phyloP scores from a whole-genome alignment of 1,284 basidiomycete genomes.

The Mycena citricolor region DNA sequence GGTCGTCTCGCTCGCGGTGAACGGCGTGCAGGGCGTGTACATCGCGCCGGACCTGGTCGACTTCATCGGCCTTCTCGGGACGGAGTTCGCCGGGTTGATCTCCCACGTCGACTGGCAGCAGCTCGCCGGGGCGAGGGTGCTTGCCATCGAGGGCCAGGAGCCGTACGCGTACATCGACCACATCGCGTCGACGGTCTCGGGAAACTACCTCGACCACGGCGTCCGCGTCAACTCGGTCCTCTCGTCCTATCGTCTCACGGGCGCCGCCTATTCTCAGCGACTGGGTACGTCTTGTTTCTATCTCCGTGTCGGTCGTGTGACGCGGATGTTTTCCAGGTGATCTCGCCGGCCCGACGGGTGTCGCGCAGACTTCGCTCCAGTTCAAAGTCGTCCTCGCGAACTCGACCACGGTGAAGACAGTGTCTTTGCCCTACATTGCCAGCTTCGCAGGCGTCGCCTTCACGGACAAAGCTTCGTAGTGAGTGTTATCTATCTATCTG shows the following conservation, averaged over 20 bases:
- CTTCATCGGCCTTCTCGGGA: slow-evolving; percentile 46
- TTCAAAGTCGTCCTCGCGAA: slow-evolving; percentile 48
- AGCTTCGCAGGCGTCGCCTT: slow-evolving; percentile 48
- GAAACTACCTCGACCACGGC: slow-evolving; percentile 63
- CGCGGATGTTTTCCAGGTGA: slow-evolving; percentile 32
- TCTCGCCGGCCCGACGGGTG: slow-evolving; percentile 53
- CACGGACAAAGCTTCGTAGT: slow-evolving; percentile 54
- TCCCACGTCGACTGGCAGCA: slow-evolving; percentile 57
- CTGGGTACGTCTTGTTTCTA: slow-evolving; percentile 32
- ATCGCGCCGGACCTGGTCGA: slow-evolving; percentile 57
- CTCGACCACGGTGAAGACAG: slow-evolving; percentile 47
- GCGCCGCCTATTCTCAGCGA: slow-evolving; percentile 51
- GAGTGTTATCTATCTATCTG: slow-evolving; percentile 26
- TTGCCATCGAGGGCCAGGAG: slow-evolving; percentile 53
- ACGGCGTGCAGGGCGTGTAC: slow-evolving; percentile 54
- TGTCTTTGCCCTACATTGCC: slow-evolving; percentile 54
- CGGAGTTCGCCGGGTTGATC: slow-evolving; percentile 49
- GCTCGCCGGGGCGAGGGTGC: slow-evolving; percentile 58
- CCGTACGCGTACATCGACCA: slow-evolving; percentile 56
- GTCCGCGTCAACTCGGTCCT: slow-evolving; percentile 65
- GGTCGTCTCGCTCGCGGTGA: slow-evolving; percentile 51
- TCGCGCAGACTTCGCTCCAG: slow-evolving; percentile 46
- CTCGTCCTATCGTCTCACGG: slow-evolving; percentile 55
- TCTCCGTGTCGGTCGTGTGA: slow-evolving; percentile 17
- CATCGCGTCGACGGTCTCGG: slow-evolving; percentile 56